Evolutionary conservation across 257 asterid genomes (phyloP).

Genomic region (Forsythia suspensa): DNA sequence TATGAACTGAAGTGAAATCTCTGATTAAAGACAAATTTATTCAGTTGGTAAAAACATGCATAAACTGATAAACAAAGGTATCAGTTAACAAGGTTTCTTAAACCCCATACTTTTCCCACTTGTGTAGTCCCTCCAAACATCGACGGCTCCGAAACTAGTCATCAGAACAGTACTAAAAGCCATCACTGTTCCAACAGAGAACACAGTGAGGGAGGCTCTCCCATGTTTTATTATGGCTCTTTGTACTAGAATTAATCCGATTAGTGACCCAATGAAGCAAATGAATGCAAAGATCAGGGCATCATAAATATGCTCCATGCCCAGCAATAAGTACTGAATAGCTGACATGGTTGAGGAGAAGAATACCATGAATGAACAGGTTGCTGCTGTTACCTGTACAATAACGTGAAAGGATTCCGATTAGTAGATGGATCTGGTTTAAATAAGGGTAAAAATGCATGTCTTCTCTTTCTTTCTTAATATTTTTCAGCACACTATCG

Average conservation of each 20-base stretch:
- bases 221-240: slow-evolving; percentile 62
- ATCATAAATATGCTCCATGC: slow-evolving; percentile 57
- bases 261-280: slow-evolving; percentile 61
- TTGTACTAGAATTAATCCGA: slow-evolving; percentile 63
- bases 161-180: slow-evolving; percentile 79
- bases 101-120: slow-evolving; percentile 82
- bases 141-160: slow-evolving; percentile 68
- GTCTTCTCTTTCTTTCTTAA: no score
- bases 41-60: background rate
- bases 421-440: no score
- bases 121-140: slow-evolving; percentile 67
- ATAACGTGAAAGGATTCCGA: background rate
- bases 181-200: slow-evolving; percentile 81
- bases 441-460: no score
- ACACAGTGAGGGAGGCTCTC: slow-evolving; percentile 81
- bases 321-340: slow-evolving; percentile 63
- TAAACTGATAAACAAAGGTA: background rate
- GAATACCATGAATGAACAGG: slow-evolving; percentile 88
- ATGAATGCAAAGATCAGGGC: slow-evolving; percentile 53
- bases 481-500: background rate
- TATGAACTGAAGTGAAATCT: background rate
- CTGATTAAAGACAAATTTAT: background rate
- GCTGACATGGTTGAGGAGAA: slow-evolving; percentile 96
- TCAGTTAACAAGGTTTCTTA: slow-evolving; percentile 62
- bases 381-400: slow-evolving; percentile 75